Conservation (phyloP, 108 stramenopile genomes). For the Nitzschia palea region DNA sequence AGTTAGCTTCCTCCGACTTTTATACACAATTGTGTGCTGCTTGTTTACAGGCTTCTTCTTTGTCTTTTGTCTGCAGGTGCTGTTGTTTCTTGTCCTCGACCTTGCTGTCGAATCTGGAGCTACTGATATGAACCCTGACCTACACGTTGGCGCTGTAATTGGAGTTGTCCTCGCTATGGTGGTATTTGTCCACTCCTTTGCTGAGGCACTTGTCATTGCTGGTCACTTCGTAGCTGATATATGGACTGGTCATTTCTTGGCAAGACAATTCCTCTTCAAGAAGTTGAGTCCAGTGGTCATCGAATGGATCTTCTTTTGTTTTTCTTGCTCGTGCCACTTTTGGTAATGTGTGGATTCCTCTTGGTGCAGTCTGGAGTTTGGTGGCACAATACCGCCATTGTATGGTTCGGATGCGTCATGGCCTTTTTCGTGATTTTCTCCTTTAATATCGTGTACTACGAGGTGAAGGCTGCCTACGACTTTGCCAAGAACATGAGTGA, state of each 20-base stretch:
- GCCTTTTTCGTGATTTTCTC: constrained; percentile 35
- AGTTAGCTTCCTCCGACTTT: constrained; percentile 36
- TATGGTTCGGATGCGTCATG: constrained; percentile 46
- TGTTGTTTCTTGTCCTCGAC: constrained; percentile 57
- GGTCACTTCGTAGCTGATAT: constrained; percentile 50
- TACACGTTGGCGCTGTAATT: constrained; percentile 13
- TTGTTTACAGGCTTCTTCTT: constrained; percentile 63
- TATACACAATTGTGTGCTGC: constrained; percentile 53
- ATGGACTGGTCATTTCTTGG: constrained; percentile 41
- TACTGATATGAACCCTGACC: neutral
- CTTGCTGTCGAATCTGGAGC: constrained; percentile 41
- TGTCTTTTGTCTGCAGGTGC: constrained; percentile 65
- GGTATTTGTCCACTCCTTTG: constrained; percentile 47
- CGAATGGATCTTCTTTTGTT: constrained; percentile 41
- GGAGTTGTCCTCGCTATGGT: constrained; percentile 50
- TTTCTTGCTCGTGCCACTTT: constrained; percentile 54
- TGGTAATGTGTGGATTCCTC: constrained; percentile 34
- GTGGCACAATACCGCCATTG: constrained; percentile 49
- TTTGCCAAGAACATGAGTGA: constrained; percentile 1
- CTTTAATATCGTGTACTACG: constrained; percentile 42
- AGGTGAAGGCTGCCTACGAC: constrained; percentile 16
- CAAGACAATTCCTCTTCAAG: constrained; percentile 31
- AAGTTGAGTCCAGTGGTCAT: neutral
- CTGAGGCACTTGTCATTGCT: constrained; percentile 61
- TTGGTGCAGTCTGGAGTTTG: constrained; percentile 40